These are phyloP conservation scores for Tirmania nivea DNA, from an alignment of 495 filamentous ascomycete species.

Conservation along the genomic window DNA sequence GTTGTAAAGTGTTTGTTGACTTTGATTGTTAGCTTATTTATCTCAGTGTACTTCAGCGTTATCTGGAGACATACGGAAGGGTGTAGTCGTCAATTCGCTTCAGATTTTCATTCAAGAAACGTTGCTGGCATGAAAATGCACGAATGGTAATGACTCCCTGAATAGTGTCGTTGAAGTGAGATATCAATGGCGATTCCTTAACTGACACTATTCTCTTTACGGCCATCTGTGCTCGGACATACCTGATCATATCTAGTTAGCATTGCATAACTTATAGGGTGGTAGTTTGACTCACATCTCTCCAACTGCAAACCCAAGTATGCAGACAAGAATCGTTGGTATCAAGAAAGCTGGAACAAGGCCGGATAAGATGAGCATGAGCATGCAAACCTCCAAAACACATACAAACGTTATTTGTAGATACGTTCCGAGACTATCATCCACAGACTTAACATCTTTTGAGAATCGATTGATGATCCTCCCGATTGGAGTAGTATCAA, in stretches of 20 bases:
- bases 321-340: conserved; percentile 21
- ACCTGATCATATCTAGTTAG: not conserved
- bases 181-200: conserved; percentile 24
- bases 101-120: conserved; percentile 15
- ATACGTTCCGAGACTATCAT: conserved; percentile 9
- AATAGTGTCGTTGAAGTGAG: conserved; percentile 26
- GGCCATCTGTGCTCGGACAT: conserved; percentile 22
- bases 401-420: conserved; percentile 8
- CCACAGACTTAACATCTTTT: conserved; percentile 24
- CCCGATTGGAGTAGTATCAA: conserved; percentile 29
- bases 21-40: not conserved
- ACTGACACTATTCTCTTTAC: conserved; percentile 22
- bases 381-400: conserved; percentile 15
- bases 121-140: conserved; percentile 18
- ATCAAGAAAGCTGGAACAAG: conserved; percentile 25
- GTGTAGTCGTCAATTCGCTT: conserved; percentile 14
- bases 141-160: conserved; percentile 25
- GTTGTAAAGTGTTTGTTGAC: conserved; percentile 21
- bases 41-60: no score
- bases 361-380: conserved; percentile 20
- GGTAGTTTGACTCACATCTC: conserved; percentile 13
- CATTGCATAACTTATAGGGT: no score
- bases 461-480: conserved; percentile 32
- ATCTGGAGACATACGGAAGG: not conserved
- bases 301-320: conserved; percentile 20